phyloP scores from a whole-genome alignment of 164 flowering plant species.

The Hamamelis virginiana region DNA sequence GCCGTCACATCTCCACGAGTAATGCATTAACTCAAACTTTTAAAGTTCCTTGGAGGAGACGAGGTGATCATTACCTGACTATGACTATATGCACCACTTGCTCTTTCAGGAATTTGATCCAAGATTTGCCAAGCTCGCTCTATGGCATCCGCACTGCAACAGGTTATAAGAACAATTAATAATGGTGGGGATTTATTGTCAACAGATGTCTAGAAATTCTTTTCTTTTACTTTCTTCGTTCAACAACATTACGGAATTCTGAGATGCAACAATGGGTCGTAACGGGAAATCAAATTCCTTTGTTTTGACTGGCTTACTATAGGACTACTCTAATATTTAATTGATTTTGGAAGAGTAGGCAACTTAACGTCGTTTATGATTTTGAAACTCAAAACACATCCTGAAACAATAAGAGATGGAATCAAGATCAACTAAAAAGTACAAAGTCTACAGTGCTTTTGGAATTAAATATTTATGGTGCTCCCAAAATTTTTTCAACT shows the following conservation, averaged over 20 bases:
- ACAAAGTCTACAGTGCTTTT: neutral
- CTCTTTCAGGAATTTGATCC: constrained; percentile 93
- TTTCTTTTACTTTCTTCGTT: neutral
- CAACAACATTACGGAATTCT: neutral
- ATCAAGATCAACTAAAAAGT: neutral
- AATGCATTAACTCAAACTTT: neutral
- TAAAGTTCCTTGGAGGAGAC: neutral
- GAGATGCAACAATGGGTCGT: neutral
- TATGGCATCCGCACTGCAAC: constrained; percentile 80
- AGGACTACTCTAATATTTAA: too few relatives aligned
- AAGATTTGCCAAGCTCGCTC: constrained; percentile 86
- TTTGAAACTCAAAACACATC: too few relatives aligned
- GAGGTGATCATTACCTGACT: constrained; percentile 64
- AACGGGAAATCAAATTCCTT: too few relatives aligned
- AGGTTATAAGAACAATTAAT: constrained; percentile 1
- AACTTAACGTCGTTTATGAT: too few relatives aligned
- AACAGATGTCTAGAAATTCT: neutral
- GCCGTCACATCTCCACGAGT: neutral
- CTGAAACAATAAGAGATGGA: too few relatives aligned
- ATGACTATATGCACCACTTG: constrained; percentile 99
- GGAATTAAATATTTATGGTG: neutral
- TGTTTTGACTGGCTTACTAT: too few relatives aligned
- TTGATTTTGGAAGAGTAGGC: too few relatives aligned
- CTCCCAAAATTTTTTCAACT: too few relatives aligned
- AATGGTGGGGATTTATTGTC: neutral